These are phyloP conservation scores for Diplodia mutila DNA, from an alignment of 2,329 filamentous ascomycete species.

Conservation along the genomic window DNA sequence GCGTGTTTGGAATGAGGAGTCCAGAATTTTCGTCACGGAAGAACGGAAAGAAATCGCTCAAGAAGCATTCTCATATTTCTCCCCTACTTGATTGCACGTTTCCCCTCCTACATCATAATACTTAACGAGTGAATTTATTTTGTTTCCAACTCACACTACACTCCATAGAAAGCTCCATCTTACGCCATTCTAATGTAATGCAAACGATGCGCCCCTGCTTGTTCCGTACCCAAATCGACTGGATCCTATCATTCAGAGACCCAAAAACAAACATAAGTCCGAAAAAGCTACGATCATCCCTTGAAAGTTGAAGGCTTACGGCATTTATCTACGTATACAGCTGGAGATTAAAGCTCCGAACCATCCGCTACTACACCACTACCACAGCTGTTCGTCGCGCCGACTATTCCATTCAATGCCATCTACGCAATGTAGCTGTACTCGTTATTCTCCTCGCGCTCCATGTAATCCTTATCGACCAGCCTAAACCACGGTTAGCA, in stretches of 20 bases:
- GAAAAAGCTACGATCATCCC: background rate
- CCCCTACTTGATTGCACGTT: background rate
- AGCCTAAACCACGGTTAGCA: slow-evolving; percentile 39
- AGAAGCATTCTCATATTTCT: background rate
- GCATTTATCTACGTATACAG: background rate
- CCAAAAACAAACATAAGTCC: background rate
- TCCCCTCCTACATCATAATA: background rate
- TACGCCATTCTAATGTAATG: slow-evolving; percentile 2
- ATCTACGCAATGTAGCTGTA: slow-evolving; percentile 44
- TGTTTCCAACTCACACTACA: background rate
- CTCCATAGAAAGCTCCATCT: background rate
- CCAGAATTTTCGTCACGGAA: background rate
- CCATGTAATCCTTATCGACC: slow-evolving; percentile 28
- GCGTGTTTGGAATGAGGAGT: background rate
- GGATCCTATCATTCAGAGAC: background rate
- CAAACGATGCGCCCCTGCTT: background rate
- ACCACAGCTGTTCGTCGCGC: background rate
- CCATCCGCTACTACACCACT: background rate
- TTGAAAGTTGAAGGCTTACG: background rate
- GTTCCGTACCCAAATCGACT: background rate
- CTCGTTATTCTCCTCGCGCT: slow-evolving; percentile 30
- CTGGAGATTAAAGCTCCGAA: background rate
- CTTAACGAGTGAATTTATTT: background rate
- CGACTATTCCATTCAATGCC: background rate
- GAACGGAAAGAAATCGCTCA: background rate